phyloP scores from a whole-genome alignment of 2,329 filamentous ascomycete species.

The Chrysosporium keratinophilum region DNA sequence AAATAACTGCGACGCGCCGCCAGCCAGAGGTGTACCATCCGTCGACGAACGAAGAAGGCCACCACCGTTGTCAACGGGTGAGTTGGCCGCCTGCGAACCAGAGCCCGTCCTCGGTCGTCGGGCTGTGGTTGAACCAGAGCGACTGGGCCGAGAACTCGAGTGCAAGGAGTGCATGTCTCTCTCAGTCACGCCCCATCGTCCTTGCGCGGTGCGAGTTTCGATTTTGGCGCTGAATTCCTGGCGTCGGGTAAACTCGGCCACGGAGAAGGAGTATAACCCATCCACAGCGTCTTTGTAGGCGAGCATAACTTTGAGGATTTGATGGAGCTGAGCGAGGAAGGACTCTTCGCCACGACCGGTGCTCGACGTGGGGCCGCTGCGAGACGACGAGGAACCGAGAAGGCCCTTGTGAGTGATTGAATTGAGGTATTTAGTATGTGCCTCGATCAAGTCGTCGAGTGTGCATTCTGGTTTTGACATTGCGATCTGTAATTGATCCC shows the following conservation, averaged over 20 bases:
- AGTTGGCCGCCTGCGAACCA: constrained; percentile 20
- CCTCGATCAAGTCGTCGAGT: constrained; percentile 85
- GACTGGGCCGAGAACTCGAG: constrained; percentile 20
- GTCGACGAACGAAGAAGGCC: constrained; percentile 5
- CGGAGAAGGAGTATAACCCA: constrained; percentile 85
- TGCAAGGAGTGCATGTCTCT: constrained; percentile 31
- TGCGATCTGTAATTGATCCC: constrained; percentile 77
- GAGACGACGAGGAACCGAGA: constrained; percentile 54
- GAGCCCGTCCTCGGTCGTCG: constrained; percentile 17
- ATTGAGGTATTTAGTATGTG: constrained; percentile 81
- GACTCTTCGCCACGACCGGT: constrained; percentile 54
- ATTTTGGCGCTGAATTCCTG: constrained; percentile 72
- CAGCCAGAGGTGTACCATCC: constrained; percentile 7
- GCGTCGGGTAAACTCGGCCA: constrained; percentile 84
- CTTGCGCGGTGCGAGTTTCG: constrained; percentile 54
- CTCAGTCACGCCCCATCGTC: constrained; percentile 54
- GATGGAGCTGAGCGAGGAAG: constrained; percentile 84
- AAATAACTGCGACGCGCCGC: background rate
- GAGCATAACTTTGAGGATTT: constrained; percentile 88
- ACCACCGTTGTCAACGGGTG: constrained; percentile 6
- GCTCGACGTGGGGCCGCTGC: constrained; percentile 25
- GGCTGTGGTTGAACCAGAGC: constrained; percentile 15
- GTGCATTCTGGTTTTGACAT: constrained; percentile 79
- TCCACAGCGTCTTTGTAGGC: constrained; percentile 88
- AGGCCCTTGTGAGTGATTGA: constrained; percentile 94